Conservation (phyloP, 2,329 filamentous ascomycete genomes). For the Trichoderma koningii region DNA sequence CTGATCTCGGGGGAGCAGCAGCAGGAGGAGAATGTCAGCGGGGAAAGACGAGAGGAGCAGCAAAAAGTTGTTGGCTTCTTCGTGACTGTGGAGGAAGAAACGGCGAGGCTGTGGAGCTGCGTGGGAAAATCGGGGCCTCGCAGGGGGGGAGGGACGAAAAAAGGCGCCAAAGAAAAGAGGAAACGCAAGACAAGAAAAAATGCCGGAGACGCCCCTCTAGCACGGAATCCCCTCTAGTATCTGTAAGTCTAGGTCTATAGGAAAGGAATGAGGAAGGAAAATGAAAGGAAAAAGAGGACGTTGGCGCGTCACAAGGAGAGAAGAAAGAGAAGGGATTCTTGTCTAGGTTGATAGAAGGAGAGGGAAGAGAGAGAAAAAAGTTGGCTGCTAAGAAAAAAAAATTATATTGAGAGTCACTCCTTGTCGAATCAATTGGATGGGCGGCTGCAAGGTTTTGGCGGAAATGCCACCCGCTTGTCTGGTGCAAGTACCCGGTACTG, state of each 20-base stretch:
- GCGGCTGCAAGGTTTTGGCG: constrained; percentile 25
- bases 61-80: constrained; percentile 19
- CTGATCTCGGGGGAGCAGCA: neutral
- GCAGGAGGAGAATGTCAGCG: constrained; percentile 2
- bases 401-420: neutral
- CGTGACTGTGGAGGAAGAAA: constrained; percentile 19
- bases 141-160: neutral
- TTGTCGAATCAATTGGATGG: constrained; percentile 14
- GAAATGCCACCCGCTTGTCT: neutral
- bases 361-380: constrained; percentile 11
- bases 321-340: constrained; percentile 23
- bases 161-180: constrained; percentile 24
- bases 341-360: neutral
- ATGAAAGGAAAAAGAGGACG: neutral
- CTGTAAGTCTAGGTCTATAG: constrained; percentile 30
- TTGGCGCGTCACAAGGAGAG: neutral
- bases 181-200: constrained; percentile 25
- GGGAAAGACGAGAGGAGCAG: constrained; percentile 14
- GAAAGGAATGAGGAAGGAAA: constrained; percentile 14
- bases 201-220: constrained; percentile 22
- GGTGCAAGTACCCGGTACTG: constrained; percentile 10
- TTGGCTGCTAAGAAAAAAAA: constrained; percentile 14
- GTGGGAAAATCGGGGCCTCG: constrained; percentile 22
- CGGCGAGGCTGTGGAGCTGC: constrained; percentile 25
- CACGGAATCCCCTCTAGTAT: constrained; percentile 16